These are phyloP conservation scores for Colletotrichum lentis DNA, from an alignment of 2,329 filamentous ascomycete genomes.

Conservation along the genomic window DNA sequence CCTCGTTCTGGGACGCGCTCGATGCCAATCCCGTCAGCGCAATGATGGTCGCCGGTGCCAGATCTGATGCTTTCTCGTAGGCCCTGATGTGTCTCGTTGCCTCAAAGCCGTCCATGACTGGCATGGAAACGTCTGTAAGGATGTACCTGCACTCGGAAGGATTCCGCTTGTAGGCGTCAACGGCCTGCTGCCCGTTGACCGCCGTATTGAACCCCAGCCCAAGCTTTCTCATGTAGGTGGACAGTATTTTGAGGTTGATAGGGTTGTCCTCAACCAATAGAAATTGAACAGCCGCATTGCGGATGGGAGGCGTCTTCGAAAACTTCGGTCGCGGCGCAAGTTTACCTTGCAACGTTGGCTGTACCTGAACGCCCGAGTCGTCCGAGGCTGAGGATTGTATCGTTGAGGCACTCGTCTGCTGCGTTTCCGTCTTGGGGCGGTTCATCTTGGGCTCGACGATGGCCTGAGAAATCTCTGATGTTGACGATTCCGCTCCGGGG, in stretches of 20 bases:
- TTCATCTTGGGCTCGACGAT: neutral
- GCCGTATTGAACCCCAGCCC: conserved; percentile 43
- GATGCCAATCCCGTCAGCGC: conserved; percentile 62
- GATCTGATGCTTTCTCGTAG: conserved; percentile 51
- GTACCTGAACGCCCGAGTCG: no score
- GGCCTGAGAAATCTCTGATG: neutral
- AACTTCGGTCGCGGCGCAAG: neutral
- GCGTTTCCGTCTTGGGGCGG: neutral
- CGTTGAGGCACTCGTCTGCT: no score
- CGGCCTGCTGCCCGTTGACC: conserved; percentile 46
- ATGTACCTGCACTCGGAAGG: conserved; percentile 45
- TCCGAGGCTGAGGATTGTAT: neutral
- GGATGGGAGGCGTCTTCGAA: neutral
- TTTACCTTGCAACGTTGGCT: neutral
- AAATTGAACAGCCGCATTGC: conserved; percentile 21
- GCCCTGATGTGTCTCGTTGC: conserved; percentile 58
- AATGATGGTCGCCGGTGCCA: conserved; percentile 54
- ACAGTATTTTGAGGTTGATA: conserved; percentile 50
- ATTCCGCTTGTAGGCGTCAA: conserved; percentile 42
- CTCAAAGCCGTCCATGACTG: conserved; percentile 62
- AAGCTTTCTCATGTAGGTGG: conserved; percentile 48
- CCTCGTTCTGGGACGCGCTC: conserved; percentile 58
- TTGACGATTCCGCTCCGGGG: neutral
- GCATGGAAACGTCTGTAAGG: conserved; percentile 64
- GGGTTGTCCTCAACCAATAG: conserved; percentile 53